Evolutionary conservation across 352 stramenopile genomes (phyloP).

Genomic region (Globisporangium cederbergense): DNA sequence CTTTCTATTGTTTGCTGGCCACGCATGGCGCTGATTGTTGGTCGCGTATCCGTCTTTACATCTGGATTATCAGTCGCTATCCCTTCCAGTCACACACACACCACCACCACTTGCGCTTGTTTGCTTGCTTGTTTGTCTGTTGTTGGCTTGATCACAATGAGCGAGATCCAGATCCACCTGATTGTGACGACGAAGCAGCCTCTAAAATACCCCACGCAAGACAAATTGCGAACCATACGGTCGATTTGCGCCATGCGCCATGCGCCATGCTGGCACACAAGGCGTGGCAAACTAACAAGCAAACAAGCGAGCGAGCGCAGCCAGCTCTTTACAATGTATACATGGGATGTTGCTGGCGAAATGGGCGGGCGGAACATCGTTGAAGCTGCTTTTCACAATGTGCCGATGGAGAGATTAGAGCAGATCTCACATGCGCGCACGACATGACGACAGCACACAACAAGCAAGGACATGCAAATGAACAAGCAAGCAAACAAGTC

Average conservation of each 20-base stretch:
- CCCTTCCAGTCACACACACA: background rate
- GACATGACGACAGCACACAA: background rate
- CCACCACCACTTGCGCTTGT: background rate
- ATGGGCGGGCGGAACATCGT: background rate
- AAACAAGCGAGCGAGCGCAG: background rate
- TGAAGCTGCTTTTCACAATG: background rate
- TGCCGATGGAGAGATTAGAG: too few relatives aligned
- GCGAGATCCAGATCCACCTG: background rate
- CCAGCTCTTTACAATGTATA: background rate
- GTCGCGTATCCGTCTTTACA: conserved; percentile 1
- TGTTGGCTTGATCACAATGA: background rate
- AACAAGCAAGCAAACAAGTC: too few relatives aligned
- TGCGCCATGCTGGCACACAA: background rate
- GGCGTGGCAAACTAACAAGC: background rate
- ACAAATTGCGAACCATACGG: background rate
- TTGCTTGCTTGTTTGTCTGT: background rate
- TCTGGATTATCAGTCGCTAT: conserved; percentile 2
- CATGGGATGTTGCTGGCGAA: background rate
- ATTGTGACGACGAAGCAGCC: background rate
- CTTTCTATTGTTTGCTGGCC: background rate
- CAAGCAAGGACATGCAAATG: too few relatives aligned
- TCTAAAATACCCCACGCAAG: background rate
- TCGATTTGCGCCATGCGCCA: background rate
- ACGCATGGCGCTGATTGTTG: background rate
- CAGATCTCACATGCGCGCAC: background rate